These are phyloP conservation scores for Stellera chamaejasme DNA, from an alignment of 345 rosid species.

Conservation along the genomic window DNA sequence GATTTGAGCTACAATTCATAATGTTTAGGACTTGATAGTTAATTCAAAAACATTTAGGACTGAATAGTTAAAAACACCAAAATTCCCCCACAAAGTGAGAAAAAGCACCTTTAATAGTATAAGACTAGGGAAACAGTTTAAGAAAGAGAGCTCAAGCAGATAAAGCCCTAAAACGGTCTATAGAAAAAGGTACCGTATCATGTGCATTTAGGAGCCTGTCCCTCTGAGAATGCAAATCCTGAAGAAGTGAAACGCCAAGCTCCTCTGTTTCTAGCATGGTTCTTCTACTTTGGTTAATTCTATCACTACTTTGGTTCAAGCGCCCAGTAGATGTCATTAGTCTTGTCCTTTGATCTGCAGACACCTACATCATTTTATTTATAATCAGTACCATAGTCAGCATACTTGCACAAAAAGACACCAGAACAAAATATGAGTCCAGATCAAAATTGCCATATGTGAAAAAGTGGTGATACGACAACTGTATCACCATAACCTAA, in stretches of 20 bases:
- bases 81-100: too few species aligned
- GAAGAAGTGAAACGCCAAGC: constrained; percentile 93
- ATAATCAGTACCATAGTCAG: neutral
- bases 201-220: constrained; percentile 74
- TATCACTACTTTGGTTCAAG: constrained; percentile 52
- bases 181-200: constrained; percentile 40
- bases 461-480: neutral
- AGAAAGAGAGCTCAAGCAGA: neutral
- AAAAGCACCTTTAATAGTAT: too few species aligned
- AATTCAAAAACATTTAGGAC: too few species aligned
- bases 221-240: constrained; percentile 85
- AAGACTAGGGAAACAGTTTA: constrained; percentile 1
- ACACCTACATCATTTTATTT: constrained; percentile 37
- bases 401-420: too few species aligned
- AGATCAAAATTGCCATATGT: neutral
- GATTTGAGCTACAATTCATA: too few species aligned
- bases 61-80: too few species aligned
- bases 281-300: constrained; percentile 82
- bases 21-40: too few species aligned
- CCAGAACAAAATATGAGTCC: neutral
- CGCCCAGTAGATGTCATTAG: constrained; percentile 74
- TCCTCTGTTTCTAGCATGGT: constrained; percentile 98
- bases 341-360: constrained; percentile 90
- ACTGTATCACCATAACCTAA: neutral
- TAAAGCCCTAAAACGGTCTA: neutral